Percentiles rank a stretch among this genome's conserved stretches.
Conservation (phyloP, 495 filamentous ascomycete genomes). For the Aspergillus haitiensis region DNA sequence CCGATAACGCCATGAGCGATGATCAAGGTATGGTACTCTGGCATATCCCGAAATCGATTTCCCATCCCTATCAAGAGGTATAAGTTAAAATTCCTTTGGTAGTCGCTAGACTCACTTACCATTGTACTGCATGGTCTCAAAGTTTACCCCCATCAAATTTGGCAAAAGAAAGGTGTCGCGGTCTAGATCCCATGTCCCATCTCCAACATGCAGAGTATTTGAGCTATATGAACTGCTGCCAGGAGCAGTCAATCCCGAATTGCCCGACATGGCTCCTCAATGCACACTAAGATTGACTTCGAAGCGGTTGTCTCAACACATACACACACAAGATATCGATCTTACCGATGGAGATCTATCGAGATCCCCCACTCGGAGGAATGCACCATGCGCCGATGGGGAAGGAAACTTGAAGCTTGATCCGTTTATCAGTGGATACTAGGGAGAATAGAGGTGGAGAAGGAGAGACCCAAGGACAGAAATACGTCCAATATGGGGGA, state of each 20-base stretch:
- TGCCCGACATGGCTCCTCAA: slow-evolving; percentile 39
- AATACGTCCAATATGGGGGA: background rate
- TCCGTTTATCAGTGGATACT: slow-evolving; percentile 19
- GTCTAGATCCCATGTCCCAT: slow-evolving; percentile 85
- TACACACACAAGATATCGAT: slow-evolving; percentile 37
- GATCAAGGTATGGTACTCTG: slow-evolving; percentile 77
- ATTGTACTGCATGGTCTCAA: slow-evolving; percentile 95
- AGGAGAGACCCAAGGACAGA: background rate
- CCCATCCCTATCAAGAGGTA: slow-evolving; percentile 69
- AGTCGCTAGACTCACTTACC: slow-evolving; percentile 53
- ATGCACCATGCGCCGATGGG: slow-evolving; percentile 49
- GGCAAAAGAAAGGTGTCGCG: slow-evolving; percentile 87
- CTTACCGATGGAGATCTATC: slow-evolving; percentile 47
- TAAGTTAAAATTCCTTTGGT: background rate
- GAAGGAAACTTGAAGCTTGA: slow-evolving; percentile 15
- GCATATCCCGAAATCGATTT: slow-evolving; percentile 75
- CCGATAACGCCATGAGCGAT: slow-evolving; percentile 82
- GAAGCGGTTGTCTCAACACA: slow-evolving; percentile 24
- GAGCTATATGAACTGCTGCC: slow-evolving; percentile 83
- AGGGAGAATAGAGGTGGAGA: background rate
- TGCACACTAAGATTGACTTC: background rate
- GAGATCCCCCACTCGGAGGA: slow-evolving; percentile 49
- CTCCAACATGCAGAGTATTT: slow-evolving; percentile 79
- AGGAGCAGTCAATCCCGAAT: slow-evolving; percentile 63
- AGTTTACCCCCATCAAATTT: slow-evolving; percentile 82